A percentile compares a stretch with the other conserved stretches of the same genome.
Evolutionary conservation across 2,329 filamentous ascomycete genomes (phyloP).

Genomic region (Fusarium oxysporum): DNA sequence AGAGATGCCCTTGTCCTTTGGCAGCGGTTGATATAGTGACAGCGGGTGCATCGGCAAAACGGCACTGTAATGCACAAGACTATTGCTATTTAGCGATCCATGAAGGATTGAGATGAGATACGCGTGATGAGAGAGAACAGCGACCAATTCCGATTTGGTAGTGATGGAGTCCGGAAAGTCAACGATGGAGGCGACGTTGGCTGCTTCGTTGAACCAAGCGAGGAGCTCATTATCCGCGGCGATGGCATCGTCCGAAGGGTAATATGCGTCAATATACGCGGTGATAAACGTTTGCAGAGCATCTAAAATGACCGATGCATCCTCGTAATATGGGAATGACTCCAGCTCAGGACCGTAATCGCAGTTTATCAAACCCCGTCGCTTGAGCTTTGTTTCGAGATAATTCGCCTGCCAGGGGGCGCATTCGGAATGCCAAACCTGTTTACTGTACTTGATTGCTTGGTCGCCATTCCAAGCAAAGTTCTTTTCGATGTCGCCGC

Average conservation of each 20-base stretch:
- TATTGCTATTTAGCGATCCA: not conserved
- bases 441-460: not conserved
- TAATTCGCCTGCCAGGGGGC: not conserved
- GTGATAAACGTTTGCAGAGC: not conserved
- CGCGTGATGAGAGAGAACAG: fast-evolving
- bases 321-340: not conserved
- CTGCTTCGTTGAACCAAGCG: not conserved
- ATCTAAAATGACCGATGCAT: fast-evolving
- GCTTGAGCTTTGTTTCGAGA: not conserved
- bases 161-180: not conserved
- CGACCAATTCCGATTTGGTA: not conserved
- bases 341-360: not conserved
- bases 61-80: not conserved
- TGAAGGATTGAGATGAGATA: not conserved
- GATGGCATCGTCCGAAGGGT: not conserved
- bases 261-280: not conserved
- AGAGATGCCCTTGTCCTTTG: not conserved
- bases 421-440: not conserved
- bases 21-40: not conserved
- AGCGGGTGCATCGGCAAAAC: not conserved
- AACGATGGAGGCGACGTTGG: fast-evolving
- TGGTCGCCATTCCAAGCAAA: not conserved
- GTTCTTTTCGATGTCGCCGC: not conserved
- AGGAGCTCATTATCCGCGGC: not conserved
- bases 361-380: not conserved